A percentile compares a stretch with the other conserved stretches of the same genome.
Evolutionary conservation across 768 basidiomycete genomes (phyloP).

Genomic region (Phanerochaete carnosa): DNA sequence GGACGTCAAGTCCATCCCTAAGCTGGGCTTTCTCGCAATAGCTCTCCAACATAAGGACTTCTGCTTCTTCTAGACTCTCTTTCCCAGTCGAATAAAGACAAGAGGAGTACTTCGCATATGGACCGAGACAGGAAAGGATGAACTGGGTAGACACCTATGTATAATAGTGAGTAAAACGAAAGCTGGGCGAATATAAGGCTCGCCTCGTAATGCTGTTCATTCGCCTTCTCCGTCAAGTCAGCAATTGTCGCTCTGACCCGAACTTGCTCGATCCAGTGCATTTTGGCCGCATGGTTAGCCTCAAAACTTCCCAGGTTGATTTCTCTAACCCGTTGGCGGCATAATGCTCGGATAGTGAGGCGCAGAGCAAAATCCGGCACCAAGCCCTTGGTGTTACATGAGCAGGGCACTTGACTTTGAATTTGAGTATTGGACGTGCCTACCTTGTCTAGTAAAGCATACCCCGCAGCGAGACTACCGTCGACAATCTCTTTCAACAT

Average conservation of each 20-base stretch:
- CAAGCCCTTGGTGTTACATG: slow-evolving; percentile 39
- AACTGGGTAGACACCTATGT: slow-evolving; percentile 55
- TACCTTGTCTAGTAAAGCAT: slow-evolving; percentile 30
- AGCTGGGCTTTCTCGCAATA: slow-evolving; percentile 66
- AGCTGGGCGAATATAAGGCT: not conserved
- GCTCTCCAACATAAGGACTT: slow-evolving; percentile 60
- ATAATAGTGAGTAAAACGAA: not conserved
- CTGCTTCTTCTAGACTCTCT: slow-evolving; percentile 61
- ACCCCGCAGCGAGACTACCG: slow-evolving; percentile 34
- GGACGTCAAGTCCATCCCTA: slow-evolving; percentile 54
- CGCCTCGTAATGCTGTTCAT: slow-evolving; percentile 77
- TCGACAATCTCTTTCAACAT: slow-evolving; percentile 15
- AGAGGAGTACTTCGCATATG: slow-evolving; percentile 63
- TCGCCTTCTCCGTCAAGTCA: slow-evolving; percentile 61
- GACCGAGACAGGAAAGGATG: slow-evolving; percentile 63
- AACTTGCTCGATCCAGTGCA: slow-evolving; percentile 61
- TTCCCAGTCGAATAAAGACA: slow-evolving; percentile 61
- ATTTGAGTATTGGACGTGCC: not conserved
- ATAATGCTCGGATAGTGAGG: slow-evolving; percentile 43
- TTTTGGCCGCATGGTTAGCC: slow-evolving; percentile 61
- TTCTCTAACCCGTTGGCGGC: slow-evolving; percentile 52
- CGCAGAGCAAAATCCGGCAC: slow-evolving; percentile 59
- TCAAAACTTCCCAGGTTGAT: slow-evolving; percentile 59
- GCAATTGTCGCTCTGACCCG: slow-evolving; percentile 50
- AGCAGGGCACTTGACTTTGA: not conserved